Percentiles rank a stretch among this genome's conserved stretches.
Conservation (phyloP, 2,329 filamentous ascomycete genomes). For the Diaporthe helianthi region DNA sequence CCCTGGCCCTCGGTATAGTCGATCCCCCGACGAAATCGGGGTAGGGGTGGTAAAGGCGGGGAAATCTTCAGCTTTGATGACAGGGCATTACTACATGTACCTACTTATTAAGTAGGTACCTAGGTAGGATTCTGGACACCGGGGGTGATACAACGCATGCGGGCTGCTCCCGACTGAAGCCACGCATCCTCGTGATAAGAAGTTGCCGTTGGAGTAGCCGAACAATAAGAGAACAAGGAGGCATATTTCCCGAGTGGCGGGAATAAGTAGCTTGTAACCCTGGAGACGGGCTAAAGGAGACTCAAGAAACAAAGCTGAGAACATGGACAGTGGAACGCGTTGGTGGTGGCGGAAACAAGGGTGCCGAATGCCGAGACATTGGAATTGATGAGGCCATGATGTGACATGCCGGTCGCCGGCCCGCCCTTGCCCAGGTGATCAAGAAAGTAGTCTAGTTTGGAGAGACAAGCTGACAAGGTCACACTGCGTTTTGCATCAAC, state of each 20-base stretch:
- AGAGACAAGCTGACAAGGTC: not conserved
- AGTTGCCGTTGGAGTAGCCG: not conserved
- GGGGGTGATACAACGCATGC: not conserved
- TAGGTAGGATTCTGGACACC: not conserved
- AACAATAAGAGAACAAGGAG: not conserved
- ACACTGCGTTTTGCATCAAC: too few relatives aligned
- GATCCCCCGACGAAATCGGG: not conserved
- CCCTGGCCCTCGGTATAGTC: not conserved
- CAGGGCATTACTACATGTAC: too few relatives aligned
- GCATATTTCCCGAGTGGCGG: not conserved
- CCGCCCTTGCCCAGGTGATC: too few relatives aligned
- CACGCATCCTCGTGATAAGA: too few relatives aligned
- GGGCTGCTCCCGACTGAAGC: too few relatives aligned
- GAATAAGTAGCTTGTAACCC: not conserved
- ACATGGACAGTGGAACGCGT: not conserved
- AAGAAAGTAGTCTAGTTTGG: too few relatives aligned
- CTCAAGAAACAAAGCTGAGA: not conserved
- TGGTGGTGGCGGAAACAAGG: not conserved
- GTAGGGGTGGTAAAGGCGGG: conserved; percentile 2
- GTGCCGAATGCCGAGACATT: not conserved
- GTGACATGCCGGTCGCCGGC: too few relatives aligned
- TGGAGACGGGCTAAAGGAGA: not conserved
- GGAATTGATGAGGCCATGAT: not conserved
- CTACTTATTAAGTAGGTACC: too few relatives aligned
- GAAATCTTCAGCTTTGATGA: conserved; percentile 1